These are phyloP conservation scores for Beauveria medogensis DNA, from an alignment of 2,329 filamentous ascomycete genomes.

Conservation along the genomic window DNA sequence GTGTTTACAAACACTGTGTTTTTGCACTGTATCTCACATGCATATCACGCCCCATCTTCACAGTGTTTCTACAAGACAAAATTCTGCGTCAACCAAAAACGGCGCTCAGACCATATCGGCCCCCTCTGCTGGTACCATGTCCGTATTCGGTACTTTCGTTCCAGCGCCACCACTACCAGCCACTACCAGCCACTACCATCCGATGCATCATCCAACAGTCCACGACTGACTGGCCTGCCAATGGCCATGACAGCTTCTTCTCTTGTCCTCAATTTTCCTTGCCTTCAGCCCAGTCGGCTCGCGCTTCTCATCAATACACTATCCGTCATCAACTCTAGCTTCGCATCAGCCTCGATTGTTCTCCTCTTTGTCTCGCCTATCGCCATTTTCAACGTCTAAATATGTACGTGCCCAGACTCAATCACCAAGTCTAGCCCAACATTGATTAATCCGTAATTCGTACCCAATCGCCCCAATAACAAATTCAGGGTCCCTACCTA, in stretches of 20 bases:
- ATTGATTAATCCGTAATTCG: neutral
- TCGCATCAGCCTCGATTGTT: neutral
- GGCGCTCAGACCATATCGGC: neutral
- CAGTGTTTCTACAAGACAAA: neutral
- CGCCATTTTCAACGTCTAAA: too few relatives aligned
- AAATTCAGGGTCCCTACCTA: neutral
- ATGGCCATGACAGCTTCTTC: neutral
- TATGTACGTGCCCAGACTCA: too few relatives aligned
- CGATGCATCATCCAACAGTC: too few relatives aligned
- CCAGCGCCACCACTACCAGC: neutral
- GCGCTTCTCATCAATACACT: neutral
- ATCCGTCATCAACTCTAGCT: neutral
- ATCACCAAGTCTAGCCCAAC: too few relatives aligned
- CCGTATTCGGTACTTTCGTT: constrained; percentile 6
- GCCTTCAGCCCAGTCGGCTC: neutral
- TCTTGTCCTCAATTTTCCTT: neutral
- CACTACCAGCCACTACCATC: neutral
- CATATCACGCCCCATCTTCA: neutral
- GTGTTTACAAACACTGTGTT: neutral
- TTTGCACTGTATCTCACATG: neutral
- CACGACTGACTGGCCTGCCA: too few relatives aligned
- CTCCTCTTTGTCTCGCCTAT: neutral
- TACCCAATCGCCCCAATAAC: neutral
- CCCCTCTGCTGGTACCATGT: neutral
- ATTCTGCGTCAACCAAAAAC: neutral